Conservation (phyloP, 441 rosid genomes). For the Monsonia emarginata region DNA sequence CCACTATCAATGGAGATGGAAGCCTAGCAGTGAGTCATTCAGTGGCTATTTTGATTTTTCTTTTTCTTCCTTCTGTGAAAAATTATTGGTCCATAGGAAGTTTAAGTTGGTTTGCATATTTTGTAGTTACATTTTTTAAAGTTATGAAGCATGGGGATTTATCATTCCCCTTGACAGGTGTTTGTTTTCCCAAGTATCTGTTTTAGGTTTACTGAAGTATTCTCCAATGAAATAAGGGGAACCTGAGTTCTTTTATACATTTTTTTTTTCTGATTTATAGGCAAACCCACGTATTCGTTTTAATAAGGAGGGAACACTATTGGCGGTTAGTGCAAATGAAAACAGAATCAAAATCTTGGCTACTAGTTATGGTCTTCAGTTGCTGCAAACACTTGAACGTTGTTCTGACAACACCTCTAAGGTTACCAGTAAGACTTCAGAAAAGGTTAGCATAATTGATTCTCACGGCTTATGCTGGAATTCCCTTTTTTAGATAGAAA, state of each 20-base stretch:
- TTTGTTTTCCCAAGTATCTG: neutral
- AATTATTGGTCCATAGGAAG: neutral
- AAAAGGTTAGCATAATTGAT: constrained; percentile 38
- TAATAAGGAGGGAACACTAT: constrained; percentile 62
- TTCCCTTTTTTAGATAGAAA: neutral
- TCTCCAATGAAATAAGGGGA: too few relatives aligned
- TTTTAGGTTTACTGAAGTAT: too few relatives aligned
- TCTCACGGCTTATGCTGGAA: neutral
- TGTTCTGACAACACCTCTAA: constrained; percentile 55
- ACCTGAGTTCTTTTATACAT: too few relatives aligned
- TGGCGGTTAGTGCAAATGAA: constrained; percentile 71
- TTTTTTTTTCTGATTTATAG: constrained; percentile 20
- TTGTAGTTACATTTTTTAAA: neutral
- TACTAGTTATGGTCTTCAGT: constrained; percentile 53
- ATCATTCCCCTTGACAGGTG: neutral
- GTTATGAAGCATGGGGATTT: neutral
- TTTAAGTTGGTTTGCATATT: constrained; percentile 2
- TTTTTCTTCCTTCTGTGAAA: neutral
- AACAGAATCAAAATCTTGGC: constrained; percentile 62
- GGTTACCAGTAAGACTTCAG: constrained; percentile 32
- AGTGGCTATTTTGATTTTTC: neutral
- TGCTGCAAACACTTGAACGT: constrained; percentile 47
- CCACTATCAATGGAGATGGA: constrained; percentile 52
- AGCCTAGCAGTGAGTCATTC: constrained; percentile 44
- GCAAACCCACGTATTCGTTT: constrained; percentile 63